Conservation (phyloP, 2,329 filamentous ascomycete genomes). For the Aspergillus fructus region DNA sequence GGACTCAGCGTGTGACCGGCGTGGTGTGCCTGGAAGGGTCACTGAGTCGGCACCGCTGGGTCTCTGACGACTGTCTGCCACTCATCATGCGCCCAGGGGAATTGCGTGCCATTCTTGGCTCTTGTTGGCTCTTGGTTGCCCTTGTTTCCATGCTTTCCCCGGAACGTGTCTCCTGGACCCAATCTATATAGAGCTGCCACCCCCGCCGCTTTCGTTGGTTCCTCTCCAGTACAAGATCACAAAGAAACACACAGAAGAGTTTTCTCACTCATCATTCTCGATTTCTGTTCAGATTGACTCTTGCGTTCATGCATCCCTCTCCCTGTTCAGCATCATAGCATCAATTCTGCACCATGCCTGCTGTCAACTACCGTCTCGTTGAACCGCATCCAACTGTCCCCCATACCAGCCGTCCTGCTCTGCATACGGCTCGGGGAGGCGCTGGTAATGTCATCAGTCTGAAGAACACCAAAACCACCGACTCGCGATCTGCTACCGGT, state of each 20-base stretch:
- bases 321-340: not conserved
- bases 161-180: constrained; percentile 11
- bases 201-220: constrained; percentile 20
- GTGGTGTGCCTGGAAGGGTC: constrained; percentile 16
- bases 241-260: constrained; percentile 15
- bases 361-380: constrained; percentile 53
- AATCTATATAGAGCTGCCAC: constrained; percentile 21
- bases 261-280: not conserved
- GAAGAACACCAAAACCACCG: constrained; percentile 52
- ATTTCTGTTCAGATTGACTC: not conserved
- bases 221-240: constrained; percentile 11
- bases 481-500: constrained; percentile 43
- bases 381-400: constrained; percentile 62
- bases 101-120: constrained; percentile 13
- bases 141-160: constrained; percentile 11
- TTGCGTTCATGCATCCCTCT: constrained; percentile 3
- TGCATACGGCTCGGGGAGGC: constrained; percentile 57
- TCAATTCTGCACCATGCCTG: constrained; percentile 27
- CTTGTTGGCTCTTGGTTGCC: not conserved
- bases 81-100: constrained; percentile 15
- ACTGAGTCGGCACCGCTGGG: not conserved
- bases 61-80: constrained; percentile 4
- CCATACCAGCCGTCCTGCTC: constrained; percentile 46
- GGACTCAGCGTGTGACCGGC: constrained; percentile 18
- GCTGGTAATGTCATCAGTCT: constrained; percentile 59